A percentile compares a stretch with the other conserved stretches of the same genome.
phyloP scores from a whole-genome alignment of 2,329 filamentous ascomycete genomes.

The Ceratocystis lukuohia region DNA sequence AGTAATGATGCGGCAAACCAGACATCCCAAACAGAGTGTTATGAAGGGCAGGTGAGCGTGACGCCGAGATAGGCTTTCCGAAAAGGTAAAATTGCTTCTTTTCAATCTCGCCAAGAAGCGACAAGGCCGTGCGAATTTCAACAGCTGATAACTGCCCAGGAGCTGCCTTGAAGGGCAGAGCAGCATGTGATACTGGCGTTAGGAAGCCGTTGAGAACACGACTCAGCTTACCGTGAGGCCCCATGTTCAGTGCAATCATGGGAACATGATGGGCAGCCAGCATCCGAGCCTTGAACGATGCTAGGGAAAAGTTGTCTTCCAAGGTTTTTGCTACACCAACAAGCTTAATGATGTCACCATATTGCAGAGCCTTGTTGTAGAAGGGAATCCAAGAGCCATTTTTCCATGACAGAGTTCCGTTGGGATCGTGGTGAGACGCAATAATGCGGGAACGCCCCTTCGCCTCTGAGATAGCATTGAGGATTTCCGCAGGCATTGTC shows the following conservation, averaged over 20 bases:
- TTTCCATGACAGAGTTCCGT: conserved; percentile 66
- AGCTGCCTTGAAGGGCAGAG: conserved; percentile 81
- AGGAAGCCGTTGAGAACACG: conserved; percentile 84
- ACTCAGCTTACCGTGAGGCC: conserved; percentile 70
- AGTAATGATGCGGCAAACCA: conserved; percentile 78
- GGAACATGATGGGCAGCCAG: conserved; percentile 61
- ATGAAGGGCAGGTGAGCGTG: conserved; percentile 77
- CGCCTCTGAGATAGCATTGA: conserved; percentile 51
- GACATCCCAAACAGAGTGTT: conserved; percentile 65
- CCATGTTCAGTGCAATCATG: conserved; percentile 94
- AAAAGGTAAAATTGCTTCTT: conserved; percentile 74
- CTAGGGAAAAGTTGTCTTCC: conserved; percentile 77
- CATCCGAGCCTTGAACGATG: conserved; percentile 68
- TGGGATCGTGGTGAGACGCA: conserved; percentile 86
- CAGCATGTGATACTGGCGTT: conserved; percentile 84
- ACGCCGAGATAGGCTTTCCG: conserved; percentile 69
- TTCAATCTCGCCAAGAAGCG: conserved; percentile 65
- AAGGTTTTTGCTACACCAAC: conserved; percentile 64
- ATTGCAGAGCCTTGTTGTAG: conserved; percentile 82
- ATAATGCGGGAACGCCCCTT: conserved; percentile 73
- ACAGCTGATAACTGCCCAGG: conserved; percentile 83
- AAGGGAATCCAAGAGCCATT: conserved; percentile 84
- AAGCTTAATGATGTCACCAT: conserved; percentile 88
- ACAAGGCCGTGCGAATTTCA: conserved; percentile 69
- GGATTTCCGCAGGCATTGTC: conserved; percentile 62